phyloP scores from a whole-genome alignment of 2,329 filamentous ascomycete genomes.

The Fusarium pininemorale region DNA sequence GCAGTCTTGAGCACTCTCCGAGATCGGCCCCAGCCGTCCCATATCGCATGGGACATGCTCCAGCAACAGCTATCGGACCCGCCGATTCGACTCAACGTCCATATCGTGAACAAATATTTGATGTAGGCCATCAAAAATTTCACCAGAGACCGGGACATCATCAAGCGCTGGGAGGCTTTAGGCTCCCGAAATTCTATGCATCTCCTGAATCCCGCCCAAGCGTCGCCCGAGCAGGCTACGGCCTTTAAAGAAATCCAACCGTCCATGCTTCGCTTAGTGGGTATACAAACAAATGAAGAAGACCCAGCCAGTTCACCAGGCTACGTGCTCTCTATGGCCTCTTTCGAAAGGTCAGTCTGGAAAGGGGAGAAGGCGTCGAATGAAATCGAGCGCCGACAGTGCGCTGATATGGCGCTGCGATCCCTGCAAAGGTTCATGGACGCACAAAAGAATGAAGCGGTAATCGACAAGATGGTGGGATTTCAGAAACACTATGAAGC shows the following conservation, averaged over 20 bases:
- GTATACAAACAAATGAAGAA: neutral
- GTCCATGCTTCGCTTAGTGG: too few relatives aligned
- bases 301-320: neutral
- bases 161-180: too few relatives aligned
- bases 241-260: too few relatives aligned
- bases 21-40: neutral
- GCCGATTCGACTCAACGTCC: fast-evolving
- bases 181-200: too few relatives aligned
- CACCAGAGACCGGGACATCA: neutral
- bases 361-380: too few relatives aligned
- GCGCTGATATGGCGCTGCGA: neutral
- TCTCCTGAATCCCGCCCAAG: too few relatives aligned
- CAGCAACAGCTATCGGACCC: neutral
- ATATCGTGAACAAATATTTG: neutral
- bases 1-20: neutral
- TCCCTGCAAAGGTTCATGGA: neutral
- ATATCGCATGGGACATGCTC: neutral
- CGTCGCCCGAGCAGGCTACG: too few relatives aligned
- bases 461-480: neutral
- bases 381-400: neutral
- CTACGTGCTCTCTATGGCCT: neutral
- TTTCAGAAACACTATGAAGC: neutral
- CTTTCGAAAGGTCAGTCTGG: neutral
- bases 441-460: neutral
- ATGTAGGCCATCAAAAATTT: neutral